Base-by-base conservation (phyloP, 1,139 yeast genomes). In the Candida neerlandica region DNA sequence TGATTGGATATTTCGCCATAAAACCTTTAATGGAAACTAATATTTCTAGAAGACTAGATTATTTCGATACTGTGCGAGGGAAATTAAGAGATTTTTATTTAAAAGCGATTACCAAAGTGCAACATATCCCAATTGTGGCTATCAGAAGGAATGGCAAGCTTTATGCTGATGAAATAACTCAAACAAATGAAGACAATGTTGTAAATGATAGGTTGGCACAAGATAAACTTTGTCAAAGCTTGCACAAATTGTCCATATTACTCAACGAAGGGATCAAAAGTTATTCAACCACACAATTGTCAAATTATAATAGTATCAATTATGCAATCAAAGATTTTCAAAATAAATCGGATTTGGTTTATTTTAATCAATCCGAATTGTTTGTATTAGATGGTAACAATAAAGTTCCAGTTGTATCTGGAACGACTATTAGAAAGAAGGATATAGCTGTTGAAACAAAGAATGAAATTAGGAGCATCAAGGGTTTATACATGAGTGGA, bases 401-500 rank as follows among this genome's bases (percentile, higher is more conserved):
- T 19, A 33, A 18, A 3, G 2, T 16, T 2, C 27, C 41, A 3
- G 34, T 29, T 16, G 23, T 41, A 12, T 35, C 43, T 5, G 48
- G 42, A 1, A 40, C 41, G 14, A 44, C 46, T 2, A 19, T 45
- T 16, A 62, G 63, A 37, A 67, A 62, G 58, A 65, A 58, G 45
- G 72, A 72, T 52, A 54, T 74, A 53, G 70, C 70, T 1, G 60
- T 63, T 5, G 79, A 73, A 43, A 65, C 69, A 10, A 71, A 67
- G 55, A 72, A 67, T 53, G 78, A 71, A 49, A 71, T 75, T n/a
- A 60, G 80, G 50, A 64, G 73, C 45, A 71, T 75, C 37, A 75
- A 75, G 58, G 80, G 80, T 6, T 58, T 73, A 55, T 75, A 60
- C 54, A 75, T 75, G 77, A 73, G 78, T 56, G 80, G 80, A 1